Base-by-base conservation (phyloP, 1,139 yeast genomes). In the Pichia sp. region DNA sequence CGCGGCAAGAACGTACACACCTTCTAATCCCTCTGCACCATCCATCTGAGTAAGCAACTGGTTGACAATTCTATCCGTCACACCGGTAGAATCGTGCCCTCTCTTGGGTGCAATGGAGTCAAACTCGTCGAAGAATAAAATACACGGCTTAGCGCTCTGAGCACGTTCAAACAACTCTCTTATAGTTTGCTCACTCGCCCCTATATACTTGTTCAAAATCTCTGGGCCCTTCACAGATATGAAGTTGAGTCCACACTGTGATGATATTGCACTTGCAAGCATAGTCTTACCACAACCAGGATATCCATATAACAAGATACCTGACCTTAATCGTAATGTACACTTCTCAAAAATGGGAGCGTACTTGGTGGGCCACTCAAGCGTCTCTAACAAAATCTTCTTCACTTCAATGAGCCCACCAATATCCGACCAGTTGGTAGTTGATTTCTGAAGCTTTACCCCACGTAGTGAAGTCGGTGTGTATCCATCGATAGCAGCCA, bases 231-330 rank as follows among this genome's bases (percentile, higher is more conserved):
- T 91, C 37, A 91, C 82, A 3, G 95, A 80, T 24, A 91, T 91
- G 56, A 91, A 91, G 52, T 91, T 91, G 41, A 91, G 67, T 0
- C 97, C 97, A 62, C 96, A 86, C 53, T 88, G 94, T 1, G 88
- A 82, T 0, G 97, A 94, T 33, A 91, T 86, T 0, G 97, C 96
- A 44, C 93, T 81, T 0, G 97, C 97, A 27, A 91, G 61, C 44
- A 88, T 66, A 0, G 98, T 91, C 59, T 91, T 91, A 37, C 98
- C 98, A 62, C 98, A 91, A 5, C 98, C 98, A 1, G 98, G 98
- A 53, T 85, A 91, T 0, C 98, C 98, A 58, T 88, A 91, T 14
- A 91, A 69, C 35, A 91, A 64, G 24, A 91, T 74, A 37, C 98
- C 98, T 0, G 96, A 86, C 51, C 97, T 69, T 38, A 88, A 64